These are phyloP conservation scores for Nothophaeocryptopus gaeumannii DNA, from an alignment of 2,329 filamentous ascomycete genomes.

Conservation along the genomic window DNA sequence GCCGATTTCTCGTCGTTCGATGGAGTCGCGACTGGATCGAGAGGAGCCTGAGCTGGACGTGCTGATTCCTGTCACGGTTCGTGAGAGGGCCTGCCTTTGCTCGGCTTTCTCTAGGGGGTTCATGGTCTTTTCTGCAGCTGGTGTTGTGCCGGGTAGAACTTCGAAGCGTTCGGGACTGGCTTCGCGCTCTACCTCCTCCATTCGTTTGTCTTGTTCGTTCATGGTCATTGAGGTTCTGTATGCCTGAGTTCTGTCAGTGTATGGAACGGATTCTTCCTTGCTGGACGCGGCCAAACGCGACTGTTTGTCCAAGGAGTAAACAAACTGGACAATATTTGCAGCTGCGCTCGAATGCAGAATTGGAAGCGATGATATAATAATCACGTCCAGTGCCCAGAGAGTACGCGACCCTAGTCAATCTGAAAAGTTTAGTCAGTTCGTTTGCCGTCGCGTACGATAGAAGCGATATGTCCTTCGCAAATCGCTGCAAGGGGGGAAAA, in stretches of 20 bases:
- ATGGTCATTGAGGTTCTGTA: slow-evolving; percentile 42
- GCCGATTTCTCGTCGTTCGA: slow-evolving; percentile 42
- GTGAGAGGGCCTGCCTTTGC: slow-evolving; percentile 49
- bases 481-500: too few relatives aligned
- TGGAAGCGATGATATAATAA: too few relatives aligned
- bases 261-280: too few relatives aligned
- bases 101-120: slow-evolving; percentile 30
- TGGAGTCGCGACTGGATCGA: slow-evolving; percentile 32
- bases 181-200: slow-evolving; percentile 55
- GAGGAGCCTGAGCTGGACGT: slow-evolving; percentile 48
- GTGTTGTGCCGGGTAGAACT: slow-evolving; percentile 19
- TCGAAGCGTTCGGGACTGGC: slow-evolving; percentile 47
- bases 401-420: too few relatives aligned
- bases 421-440: too few relatives aligned
- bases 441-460: too few relatives aligned
- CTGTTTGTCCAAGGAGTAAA: too few relatives aligned
- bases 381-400: too few relatives aligned
- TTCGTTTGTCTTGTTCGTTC: slow-evolving; percentile 55
- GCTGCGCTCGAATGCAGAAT: too few relatives aligned
- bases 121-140: slow-evolving; percentile 42
- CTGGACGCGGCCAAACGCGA: too few relatives aligned
- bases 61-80: slow-evolving; percentile 53
- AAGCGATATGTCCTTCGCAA: too few relatives aligned
- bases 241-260: neutral
- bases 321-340: too few relatives aligned